Evolutionary conservation across 768 basidiomycete species (phyloP).

Genomic region (Zangia roseola): DNA sequence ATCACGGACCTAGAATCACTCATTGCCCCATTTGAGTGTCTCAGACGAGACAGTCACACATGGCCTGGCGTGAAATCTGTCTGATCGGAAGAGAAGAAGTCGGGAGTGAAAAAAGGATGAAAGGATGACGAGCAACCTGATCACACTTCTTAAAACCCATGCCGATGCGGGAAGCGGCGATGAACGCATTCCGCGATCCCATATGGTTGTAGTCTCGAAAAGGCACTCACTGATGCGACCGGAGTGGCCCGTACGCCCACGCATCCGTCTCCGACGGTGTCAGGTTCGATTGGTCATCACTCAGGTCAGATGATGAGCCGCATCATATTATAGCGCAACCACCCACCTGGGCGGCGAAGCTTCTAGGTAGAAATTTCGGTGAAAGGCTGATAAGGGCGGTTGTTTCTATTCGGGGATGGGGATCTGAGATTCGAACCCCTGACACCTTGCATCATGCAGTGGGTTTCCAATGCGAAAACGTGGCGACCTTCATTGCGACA

Average conservation of each 20-base stretch:
- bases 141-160: conserved; percentile 2
- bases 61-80: not conserved
- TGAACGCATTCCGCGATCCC: conserved; percentile 22
- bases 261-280: not conserved
- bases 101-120: too few relatives aligned
- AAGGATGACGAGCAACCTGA: too few relatives aligned
- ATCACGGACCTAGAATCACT: conserved; percentile 5
- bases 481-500: too few relatives aligned
- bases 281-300: conserved; percentile 22
- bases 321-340: conserved; percentile 4
- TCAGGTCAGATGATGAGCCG: conserved; percentile 21
- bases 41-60: conserved; percentile 10
- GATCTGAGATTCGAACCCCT: conserved; percentile 30
- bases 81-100: too few relatives aligned
- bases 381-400: conserved; percentile 30
- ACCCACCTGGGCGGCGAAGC: not conserved
- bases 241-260: conserved; percentile 5
- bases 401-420: not conserved
- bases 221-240: conserved; percentile 8
- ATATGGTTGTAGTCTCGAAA: not conserved
- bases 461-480: conserved; percentile 11
- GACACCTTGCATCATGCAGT: conserved; percentile 5
- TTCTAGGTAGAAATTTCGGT: conserved; percentile 19
- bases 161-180: conserved; percentile 23
- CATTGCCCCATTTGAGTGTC: conserved; percentile 13